Evolutionary conservation across 257 asterid genomes (phyloP).

Genomic region (Capsicum rhomboideum): DNA sequence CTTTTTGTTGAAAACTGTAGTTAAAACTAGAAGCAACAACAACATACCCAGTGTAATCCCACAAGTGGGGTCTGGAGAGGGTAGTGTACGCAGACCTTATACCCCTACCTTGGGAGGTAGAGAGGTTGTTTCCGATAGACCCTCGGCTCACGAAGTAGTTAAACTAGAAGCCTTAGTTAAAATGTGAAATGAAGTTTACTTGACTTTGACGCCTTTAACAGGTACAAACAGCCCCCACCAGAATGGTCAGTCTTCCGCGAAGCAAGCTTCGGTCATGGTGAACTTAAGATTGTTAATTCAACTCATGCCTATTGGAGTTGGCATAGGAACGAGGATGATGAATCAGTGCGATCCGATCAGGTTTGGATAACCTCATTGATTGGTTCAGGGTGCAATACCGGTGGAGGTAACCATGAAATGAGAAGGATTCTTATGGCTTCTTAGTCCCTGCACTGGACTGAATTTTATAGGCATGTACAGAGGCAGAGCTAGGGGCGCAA

Average conservation of each 20-base stretch:
- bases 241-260: constrained; percentile 86
- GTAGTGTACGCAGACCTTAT: too few relatives aligned
- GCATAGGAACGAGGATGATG: constrained; percentile 88
- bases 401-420: constrained; percentile 6
- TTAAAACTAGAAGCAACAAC: too few relatives aligned
- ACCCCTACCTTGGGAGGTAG: too few relatives aligned
- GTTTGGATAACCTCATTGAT: constrained; percentile 62
- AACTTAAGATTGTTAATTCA: constrained; percentile 52
- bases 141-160: too few relatives aligned
- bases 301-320: constrained; percentile 94
- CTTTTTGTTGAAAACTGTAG: not conserved
- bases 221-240: constrained; percentile 59
- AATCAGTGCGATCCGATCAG: constrained; percentile 65
- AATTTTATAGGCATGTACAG: not conserved
- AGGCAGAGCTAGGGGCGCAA: too few relatives aligned
- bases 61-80: too few relatives aligned
- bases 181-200: not conserved
- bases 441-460: not conserved
- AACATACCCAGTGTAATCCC: too few relatives aligned
- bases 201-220: constrained; percentile 9
- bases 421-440: not conserved
- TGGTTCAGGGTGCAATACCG: constrained; percentile 45
- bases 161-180: not conserved
- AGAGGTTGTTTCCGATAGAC: too few relatives aligned
- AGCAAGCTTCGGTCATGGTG: constrained; percentile 98